Evolutionary conservation across 75 land plant species (phyloP).

Genomic region (Chamaecyparis obtusa): DNA sequence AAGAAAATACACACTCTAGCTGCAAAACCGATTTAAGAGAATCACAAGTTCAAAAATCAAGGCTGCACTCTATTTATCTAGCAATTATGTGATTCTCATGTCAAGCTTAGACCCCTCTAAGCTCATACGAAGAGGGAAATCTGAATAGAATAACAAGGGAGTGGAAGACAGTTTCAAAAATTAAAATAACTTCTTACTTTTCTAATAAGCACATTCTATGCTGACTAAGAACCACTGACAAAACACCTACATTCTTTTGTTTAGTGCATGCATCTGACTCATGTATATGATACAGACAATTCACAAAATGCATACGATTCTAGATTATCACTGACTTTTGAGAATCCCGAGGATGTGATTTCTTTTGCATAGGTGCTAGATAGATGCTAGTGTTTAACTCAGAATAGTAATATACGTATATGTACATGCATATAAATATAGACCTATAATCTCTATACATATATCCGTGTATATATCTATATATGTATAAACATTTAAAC

Average conservation of each 20-base stretch:
- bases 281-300: neutral
- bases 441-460: no score
- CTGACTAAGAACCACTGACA: neutral
- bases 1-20: slow-evolving; percentile 1
- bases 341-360: neutral
- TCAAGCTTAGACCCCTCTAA: neutral
- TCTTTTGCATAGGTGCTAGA: neutral
- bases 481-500: no score
- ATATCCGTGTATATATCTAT: no score
- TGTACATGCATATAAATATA: no score
- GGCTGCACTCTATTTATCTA: neutral
- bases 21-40: neutral
- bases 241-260: neutral
- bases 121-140: neutral
- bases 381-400: neutral
- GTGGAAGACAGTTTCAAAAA: neutral
- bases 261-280: neutral
- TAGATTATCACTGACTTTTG: neutral
- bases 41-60: neutral
- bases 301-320: neutral
- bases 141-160: neutral
- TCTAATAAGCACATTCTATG: neutral
- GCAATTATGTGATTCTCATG: neutral
- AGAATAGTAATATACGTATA: neutral
- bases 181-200: neutral